A percentile compares a stretch with the other conserved stretches of the same genome.
These are phyloP conservation scores for Candida hungchunana DNA, from an alignment of 805 yeast species.

Conservation along the genomic window DNA sequence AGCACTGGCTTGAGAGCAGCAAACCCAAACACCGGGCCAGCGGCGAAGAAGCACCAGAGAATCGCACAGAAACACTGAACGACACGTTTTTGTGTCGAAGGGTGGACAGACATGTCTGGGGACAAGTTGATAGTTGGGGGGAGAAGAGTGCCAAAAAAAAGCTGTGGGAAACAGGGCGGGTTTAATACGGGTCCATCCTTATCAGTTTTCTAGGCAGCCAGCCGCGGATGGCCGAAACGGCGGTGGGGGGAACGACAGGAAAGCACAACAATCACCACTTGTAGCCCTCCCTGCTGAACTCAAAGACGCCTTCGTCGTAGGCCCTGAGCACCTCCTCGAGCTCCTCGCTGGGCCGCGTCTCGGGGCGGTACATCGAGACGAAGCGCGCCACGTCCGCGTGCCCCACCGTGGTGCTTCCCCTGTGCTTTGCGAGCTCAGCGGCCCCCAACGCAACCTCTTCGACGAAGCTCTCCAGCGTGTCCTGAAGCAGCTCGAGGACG, in stretches of 20 bases:
- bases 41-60: slow-evolving; percentile 83
- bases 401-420: background rate
- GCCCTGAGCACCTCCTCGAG: slow-evolving; percentile 1
- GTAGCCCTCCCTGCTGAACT: slow-evolving; percentile 1
- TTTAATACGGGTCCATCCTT: background rate
- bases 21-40: slow-evolving; percentile 93
- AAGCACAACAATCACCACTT: background rate
- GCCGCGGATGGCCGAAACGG: slow-evolving; percentile 9
- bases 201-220: slow-evolving; percentile 1
- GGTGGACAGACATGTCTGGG: background rate
- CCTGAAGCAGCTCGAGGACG: slow-evolving; percentile 5
- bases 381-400: slow-evolving; percentile 1
- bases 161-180: background rate
- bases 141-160: background rate
- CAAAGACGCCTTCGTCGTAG: background rate
- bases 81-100: slow-evolving; percentile 10
- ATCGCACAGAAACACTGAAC: slow-evolving; percentile 53
- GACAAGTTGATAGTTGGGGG: background rate
- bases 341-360: background rate
- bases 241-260: background rate
- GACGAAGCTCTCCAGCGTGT: slow-evolving; percentile 5
- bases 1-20: slow-evolving; percentile 90
- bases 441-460: slow-evolving; percentile 4
- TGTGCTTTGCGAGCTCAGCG: slow-evolving; percentile 1
- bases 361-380: slow-evolving; percentile 3